A percentile compares a stretch with the other conserved stretches of the same genome.
phyloP scores from a whole-genome alignment of 352 stramenopile species.

The Phytopythium ostracodes region DNA sequence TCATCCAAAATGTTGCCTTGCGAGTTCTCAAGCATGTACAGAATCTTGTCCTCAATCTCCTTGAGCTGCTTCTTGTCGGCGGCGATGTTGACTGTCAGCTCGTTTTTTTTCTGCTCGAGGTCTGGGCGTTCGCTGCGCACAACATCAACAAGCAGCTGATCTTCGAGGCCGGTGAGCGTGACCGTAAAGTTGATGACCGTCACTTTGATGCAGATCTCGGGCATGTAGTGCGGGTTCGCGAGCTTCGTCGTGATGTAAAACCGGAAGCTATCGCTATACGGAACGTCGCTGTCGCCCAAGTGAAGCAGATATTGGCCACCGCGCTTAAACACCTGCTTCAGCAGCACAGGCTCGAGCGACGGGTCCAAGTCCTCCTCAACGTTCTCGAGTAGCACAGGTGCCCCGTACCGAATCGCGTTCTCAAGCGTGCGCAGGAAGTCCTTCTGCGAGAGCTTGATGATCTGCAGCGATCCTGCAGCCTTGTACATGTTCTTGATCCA shows the following conservation, averaged over 20 bases:
- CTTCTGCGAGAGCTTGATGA: constrained; percentile 92
- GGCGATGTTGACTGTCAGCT: constrained; percentile 91
- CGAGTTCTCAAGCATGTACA: constrained; percentile 92
- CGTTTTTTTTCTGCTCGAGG: constrained; percentile 90
- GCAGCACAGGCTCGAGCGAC: constrained; percentile 89
- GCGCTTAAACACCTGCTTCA: constrained; percentile 94
- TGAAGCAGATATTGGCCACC: constrained; percentile 85
- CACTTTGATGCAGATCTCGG: constrained; percentile 94
- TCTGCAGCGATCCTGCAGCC: constrained; percentile 61
- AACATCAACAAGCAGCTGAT: constrained; percentile 92
- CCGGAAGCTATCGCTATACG: constrained; percentile 90
- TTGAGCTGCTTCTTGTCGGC: constrained; percentile 92
- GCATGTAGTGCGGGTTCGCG: constrained; percentile 93
- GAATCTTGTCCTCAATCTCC: constrained; percentile 94
- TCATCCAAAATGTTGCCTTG: constrained; percentile 94
- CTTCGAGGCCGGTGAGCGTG: constrained; percentile 88
- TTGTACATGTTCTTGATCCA: constrained; percentile 95
- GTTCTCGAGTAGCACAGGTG: constrained; percentile 91
- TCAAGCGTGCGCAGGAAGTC: constrained; percentile 91
- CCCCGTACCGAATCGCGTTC: constrained; percentile 90
- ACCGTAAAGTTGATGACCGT: constrained; percentile 96
- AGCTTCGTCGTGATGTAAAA: constrained; percentile 95
- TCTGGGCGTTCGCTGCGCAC: constrained; percentile 90
- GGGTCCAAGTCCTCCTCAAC: constrained; percentile 92
- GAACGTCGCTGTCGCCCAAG: constrained; percentile 90